Conservation (phyloP, 495 filamentous ascomycete species). For the Hypomontagnella monticulosa region DNA sequence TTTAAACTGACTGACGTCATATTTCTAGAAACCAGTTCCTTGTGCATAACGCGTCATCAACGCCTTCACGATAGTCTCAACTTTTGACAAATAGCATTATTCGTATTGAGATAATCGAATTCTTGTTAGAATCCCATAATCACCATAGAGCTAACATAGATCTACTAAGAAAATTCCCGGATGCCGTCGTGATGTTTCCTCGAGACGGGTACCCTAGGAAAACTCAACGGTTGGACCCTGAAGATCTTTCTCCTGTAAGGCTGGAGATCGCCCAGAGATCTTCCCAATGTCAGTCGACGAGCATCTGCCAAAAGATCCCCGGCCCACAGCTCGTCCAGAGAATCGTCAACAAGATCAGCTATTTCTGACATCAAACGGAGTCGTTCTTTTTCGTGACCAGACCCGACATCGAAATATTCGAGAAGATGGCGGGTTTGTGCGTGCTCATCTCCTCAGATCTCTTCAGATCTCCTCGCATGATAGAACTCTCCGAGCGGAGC, state of each 20-base stretch:
- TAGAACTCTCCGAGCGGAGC: conserved; percentile 7
- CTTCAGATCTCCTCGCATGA: not conserved
- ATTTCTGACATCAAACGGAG: not conserved
- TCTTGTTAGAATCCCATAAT: not conserved
- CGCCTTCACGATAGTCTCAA: not conserved
- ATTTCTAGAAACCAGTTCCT: not conserved
- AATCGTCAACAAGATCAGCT: not conserved
- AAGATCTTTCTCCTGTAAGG: conserved; percentile 33
- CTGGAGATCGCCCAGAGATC: conserved; percentile 21
- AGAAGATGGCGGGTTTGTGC: not conserved
- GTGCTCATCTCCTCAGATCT: not conserved
- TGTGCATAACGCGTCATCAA: not conserved
- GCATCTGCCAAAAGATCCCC: conserved; percentile 6
- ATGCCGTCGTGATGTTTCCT: conserved; percentile 13
- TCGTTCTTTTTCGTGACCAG: not conserved
- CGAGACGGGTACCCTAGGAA: conserved; percentile 3
- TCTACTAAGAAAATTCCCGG: too few relatives aligned
- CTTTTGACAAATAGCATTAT: not conserved
- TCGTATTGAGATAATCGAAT: not conserved
- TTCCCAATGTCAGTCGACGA: not conserved
- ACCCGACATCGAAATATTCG: not conserved
- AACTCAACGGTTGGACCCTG: conserved; percentile 33
- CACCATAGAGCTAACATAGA: too few relatives aligned
- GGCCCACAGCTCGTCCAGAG: not conserved
- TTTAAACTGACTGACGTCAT: conserved; percentile 28